Conservation (phyloP, 441 rosid genomes). For the Melastoma candidum region DNA sequence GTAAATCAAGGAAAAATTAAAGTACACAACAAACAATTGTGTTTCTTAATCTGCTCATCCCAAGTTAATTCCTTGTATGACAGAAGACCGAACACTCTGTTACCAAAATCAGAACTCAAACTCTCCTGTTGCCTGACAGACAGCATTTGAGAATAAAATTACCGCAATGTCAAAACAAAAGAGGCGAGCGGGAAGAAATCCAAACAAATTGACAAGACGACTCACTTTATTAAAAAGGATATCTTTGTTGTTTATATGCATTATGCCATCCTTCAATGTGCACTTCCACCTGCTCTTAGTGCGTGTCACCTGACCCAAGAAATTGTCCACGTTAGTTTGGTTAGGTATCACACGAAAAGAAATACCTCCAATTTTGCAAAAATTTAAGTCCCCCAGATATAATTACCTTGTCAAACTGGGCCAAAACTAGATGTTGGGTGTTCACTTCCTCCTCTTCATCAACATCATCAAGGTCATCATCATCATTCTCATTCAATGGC, state of each 20-base stretch:
- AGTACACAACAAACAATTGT: conserved; percentile 19
- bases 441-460: conserved; percentile 83
- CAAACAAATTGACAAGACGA: neutral
- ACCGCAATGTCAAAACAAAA: neutral
- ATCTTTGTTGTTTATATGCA: conserved; percentile 94
- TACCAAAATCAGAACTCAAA: conserved; percentile 74
- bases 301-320: conserved; percentile 64
- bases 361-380: neutral
- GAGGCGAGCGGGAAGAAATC: neutral
- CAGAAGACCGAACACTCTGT: conserved; percentile 7
- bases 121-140: conserved; percentile 86
- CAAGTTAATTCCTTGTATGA: conserved; percentile 11
- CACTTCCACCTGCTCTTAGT: conserved; percentile 98
- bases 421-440: conserved; percentile 90
- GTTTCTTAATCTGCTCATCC: conserved; percentile 18
- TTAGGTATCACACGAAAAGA: neutral
- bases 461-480: conserved; percentile 79
- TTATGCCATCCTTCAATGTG: conserved; percentile 86
- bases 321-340: neutral
- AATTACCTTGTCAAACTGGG: conserved; percentile 93
- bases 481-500: conserved; percentile 90
- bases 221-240: conserved; percentile 88
- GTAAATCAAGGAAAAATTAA: conserved; percentile 13
- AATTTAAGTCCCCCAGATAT: conserved; percentile 2
- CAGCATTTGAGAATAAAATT: neutral